Conservation (phyloP, 768 basidiomycete species). For the Rhizopogon vesiculosus region DNA sequence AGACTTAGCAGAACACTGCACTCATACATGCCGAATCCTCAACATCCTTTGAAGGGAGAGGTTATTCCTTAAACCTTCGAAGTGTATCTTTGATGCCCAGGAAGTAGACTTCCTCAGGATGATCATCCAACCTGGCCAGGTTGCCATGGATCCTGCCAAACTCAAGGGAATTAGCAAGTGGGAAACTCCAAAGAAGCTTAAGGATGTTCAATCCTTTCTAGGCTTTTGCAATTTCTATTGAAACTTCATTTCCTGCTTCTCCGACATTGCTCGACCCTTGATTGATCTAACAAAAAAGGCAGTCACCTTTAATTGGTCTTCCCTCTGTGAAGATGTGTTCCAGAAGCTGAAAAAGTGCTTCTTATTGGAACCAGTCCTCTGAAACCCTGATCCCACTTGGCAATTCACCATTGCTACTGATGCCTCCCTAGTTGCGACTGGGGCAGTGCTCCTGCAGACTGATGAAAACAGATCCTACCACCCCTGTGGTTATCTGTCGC, state of each 20-base stretch:
- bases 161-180: too few species aligned
- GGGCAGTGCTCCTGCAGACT: not conserved
- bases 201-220: conserved; percentile 35
- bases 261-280: conserved; percentile 27
- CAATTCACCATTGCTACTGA: not conserved
- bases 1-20: too few species aligned
- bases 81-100: too few species aligned
- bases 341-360: conserved; percentile 9
- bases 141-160: too few species aligned
- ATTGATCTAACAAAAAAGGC: conserved; percentile 22
- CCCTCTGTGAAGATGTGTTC: conserved; percentile 18
- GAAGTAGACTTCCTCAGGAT: too few species aligned
- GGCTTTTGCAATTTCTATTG: conserved; percentile 44
- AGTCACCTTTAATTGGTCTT: not conserved
- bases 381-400: not conserved
- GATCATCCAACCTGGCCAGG: too few species aligned
- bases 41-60: too few species aligned
- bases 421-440: not conserved
- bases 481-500: conserved; percentile 27
- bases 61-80: too few species aligned
- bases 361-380: too few species aligned
- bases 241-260: conserved; percentile 34
- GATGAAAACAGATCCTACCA: conserved; percentile 13
- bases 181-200: conserved; percentile 19
- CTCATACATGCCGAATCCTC: too few species aligned